Base-by-base conservation (phyloP, 805 yeast genomes). In the Kodamaea neixiangensis region DNA sequence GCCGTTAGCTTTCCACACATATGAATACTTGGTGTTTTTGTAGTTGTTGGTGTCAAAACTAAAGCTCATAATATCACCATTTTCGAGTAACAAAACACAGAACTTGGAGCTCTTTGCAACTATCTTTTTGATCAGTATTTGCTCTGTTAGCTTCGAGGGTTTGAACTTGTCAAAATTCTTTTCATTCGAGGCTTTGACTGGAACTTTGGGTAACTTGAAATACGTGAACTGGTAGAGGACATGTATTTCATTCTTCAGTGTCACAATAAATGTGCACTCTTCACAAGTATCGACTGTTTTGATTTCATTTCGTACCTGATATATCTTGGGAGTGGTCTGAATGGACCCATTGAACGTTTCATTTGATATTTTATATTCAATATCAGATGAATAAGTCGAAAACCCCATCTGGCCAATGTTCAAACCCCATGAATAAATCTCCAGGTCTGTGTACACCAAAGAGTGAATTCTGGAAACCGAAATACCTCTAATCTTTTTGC, bases 331-430 rank as follows among this genome's bases (percentile, higher is more conserved):
- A 15, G 57, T 52, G 3, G 55, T 15, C 55, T 75, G 77, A 15
- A 73, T 57, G 1, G 65, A 57, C 1, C 83, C 82, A 56, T 71
- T 63, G 40, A 58, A 61, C 7, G 72, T 62, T 54, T 66, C 69
- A 22, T 59, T 57, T 15, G 31, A 25, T 3, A 61, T 54, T 57
- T 64, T 55, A 56, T 63, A 54, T n/a, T 70, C 76, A 2, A 60
- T 50, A 11, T 54, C 42, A 5, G 55, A 48, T 2, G 45, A 38
- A 11, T 44, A 52, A 5, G 61, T 44, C 11, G 71, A 58, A 46
- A 79, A 71, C 2, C 93, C 93, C 84, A 89, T 81, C 64, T 89
- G 96, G 0, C 97, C 97, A 33, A 82, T 69, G 61, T 89, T 87
- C 34, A 85, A 67, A 2, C 97, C 97, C 96, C 96, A 89, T 35